Evolutionary conservation across 441 rosid species (phyloP).

Genomic region (Rhodomyrtus psidioides): DNA sequence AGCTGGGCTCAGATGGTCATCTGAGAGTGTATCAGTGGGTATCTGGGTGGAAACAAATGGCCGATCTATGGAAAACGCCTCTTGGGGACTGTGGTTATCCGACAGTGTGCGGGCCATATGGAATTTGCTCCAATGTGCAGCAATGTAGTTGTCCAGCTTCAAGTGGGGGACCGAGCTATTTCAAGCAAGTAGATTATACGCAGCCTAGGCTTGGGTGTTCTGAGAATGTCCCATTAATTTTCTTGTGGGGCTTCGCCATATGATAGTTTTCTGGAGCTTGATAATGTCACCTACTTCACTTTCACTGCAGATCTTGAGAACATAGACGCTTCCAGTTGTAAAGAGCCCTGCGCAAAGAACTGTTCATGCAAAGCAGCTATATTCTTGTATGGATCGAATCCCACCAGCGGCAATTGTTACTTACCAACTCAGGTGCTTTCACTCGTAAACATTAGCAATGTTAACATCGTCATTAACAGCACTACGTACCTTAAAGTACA

Average conservation of each 20-base stretch:
- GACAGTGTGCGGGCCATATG: too few relatives aligned
- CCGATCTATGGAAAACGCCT: not conserved
- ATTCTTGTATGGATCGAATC: not conserved
- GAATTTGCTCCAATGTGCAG: slow-evolving; percentile 8
- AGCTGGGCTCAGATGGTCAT: slow-evolving; percentile 16
- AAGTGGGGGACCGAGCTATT: not conserved
- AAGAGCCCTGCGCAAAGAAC: not conserved
- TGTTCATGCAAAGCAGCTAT: slow-evolving; percentile 18
- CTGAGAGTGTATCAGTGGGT: not conserved
- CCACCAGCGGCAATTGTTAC: not conserved
- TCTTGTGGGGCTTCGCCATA: not conserved
- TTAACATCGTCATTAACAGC: not conserved
- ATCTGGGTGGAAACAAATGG: not conserved
- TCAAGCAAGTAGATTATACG: not conserved
- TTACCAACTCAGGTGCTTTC: not conserved
- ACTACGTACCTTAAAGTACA: not conserved
- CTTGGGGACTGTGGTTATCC: slow-evolving; percentile 5
- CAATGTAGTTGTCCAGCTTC: slow-evolving; percentile 8
- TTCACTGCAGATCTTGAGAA: not conserved
- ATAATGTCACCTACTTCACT: slow-evolving; percentile 1
- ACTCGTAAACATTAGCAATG: not conserved
- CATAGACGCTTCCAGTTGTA: not conserved
- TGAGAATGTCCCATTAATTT: not conserved
- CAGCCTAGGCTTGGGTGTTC: not conserved
- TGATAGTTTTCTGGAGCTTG: not conserved